A percentile compares a stretch with the other conserved stretches of the same genome.
Conservation (phyloP, 441 rosid species). For the Gossypium lobatum region DNA sequence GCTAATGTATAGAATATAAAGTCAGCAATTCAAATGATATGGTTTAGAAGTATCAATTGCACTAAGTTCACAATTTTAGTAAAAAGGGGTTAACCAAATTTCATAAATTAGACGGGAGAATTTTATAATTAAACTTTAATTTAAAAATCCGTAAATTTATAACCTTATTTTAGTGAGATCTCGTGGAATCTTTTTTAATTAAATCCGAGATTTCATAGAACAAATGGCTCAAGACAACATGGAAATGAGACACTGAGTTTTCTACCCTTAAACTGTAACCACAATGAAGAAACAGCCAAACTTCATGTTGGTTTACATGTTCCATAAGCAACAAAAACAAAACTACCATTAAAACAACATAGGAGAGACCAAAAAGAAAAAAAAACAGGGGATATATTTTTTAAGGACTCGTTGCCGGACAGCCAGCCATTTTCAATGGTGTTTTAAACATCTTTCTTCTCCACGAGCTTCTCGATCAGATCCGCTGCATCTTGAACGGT, state of each 20-base stretch:
- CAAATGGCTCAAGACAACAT: neutral
- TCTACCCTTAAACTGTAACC: neutral
- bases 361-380: neutral
- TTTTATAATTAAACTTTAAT: no score
- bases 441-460: slow-evolving; percentile 23
- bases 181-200: no score
- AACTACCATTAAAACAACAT: neutral
- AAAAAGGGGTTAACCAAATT: no score
- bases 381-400: neutral
- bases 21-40: no score
- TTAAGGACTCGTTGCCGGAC: neutral
- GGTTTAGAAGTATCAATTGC: no score
- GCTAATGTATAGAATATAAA: no score
- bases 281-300: slow-evolving; percentile 2
- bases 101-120: no score
- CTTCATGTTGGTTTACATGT: neutral
- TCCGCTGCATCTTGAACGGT: slow-evolving; percentile 80
- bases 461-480: slow-evolving; percentile 53
- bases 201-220: neutral
- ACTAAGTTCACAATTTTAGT: no score
- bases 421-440: neutral
- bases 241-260: neutral
- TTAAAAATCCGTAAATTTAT: no score
- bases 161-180: no score
- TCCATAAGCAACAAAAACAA: slow-evolving; percentile 8